Evolutionary conservation across 1,284 basidiomycete genomes (phyloP), one percentile per base, ranked within the genome.

Genomic region (Xanthoconium separans): DNA sequence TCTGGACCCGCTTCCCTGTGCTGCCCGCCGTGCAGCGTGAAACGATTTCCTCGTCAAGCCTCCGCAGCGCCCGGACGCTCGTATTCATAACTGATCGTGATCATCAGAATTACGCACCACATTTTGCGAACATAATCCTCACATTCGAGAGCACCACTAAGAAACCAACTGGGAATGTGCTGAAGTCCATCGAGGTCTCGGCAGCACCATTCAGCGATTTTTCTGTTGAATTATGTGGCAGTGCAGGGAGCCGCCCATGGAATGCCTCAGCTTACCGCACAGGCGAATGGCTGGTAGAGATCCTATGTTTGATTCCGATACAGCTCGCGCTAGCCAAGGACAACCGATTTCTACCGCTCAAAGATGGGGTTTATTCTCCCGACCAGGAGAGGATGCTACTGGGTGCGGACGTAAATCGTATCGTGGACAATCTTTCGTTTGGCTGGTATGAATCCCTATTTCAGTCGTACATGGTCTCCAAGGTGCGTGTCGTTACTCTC

Each of bases 301-400:
- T 85, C 7, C 58, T 86, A 1, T 86, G 84, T 52, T 69, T 86
- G 29, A 84, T 86, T 48, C 84, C 84, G 0, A 83, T 86, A 20
- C 84, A 85, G 40, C 72, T 86, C 33, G 82, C 82, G 0, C 62
- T 86, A 30, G 78, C 80, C 0, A 74, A 74, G 15, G 81, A 84
- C 39, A 85, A 85, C 54, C 58, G 83, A 82, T 0, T 73, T 84
- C 0, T 73, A 69, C 50, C 81, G 27, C 27, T 27, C 27, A 27
- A 27, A 27, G 27, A 27, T 7, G 27, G 27, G 27, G 27, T 27
- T 5, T 27, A 27, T 27, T 27, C 27, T 27, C 27, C 27, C 6
- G 27, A 27, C 27, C 27, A 27, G 27, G 27, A 27, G 27, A 27
- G 27, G 27, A 27, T 27, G 27, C 27, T 27, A 27, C 27, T 27